These are phyloP conservation scores for Selaginella tamariscina DNA, from an alignment of 75 land plant species.

Conservation along the genomic window DNA sequence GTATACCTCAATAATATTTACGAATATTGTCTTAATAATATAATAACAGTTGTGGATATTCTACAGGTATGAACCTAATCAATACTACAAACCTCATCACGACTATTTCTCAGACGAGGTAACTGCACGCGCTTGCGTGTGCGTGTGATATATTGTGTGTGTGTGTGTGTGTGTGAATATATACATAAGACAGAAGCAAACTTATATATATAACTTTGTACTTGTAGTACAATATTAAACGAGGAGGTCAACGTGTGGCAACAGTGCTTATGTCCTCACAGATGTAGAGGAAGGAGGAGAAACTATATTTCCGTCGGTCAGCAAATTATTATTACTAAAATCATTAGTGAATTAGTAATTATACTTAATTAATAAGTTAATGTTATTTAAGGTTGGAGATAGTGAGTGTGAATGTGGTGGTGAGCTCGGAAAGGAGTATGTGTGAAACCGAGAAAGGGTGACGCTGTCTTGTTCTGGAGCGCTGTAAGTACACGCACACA, in stretches of 20 bases:
- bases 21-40: too few species aligned
- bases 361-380: not conserved
- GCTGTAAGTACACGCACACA: not conserved
- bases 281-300: constrained; percentile 83
- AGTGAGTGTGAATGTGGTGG: constrained; percentile 84
- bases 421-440: constrained; percentile 56
- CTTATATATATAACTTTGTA: not conserved
- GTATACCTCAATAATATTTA: too few species aligned
- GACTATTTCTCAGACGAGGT: too few species aligned
- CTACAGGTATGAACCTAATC: too few species aligned
- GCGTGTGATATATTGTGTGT: too few species aligned
- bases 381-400: constrained; percentile 55
- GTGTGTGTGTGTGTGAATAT: too few species aligned
- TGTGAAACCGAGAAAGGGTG: constrained; percentile 76
- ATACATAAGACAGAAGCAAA: too few species aligned
- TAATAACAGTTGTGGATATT: too few species aligned
- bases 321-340: not conserved
- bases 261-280: constrained; percentile 91
- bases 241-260: constrained; percentile 80
- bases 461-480: constrained; percentile 99
- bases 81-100: too few species aligned
- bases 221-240: constrained; percentile 71
- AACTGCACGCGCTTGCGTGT: too few species aligned
- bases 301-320: constrained; percentile 88
- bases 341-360: not conserved